Evolutionary conservation across 352 stramenopile genomes (phyloP), one percentile per base, ranked within the genome.

Genomic region (Thraustochytrium sp.): DNA sequence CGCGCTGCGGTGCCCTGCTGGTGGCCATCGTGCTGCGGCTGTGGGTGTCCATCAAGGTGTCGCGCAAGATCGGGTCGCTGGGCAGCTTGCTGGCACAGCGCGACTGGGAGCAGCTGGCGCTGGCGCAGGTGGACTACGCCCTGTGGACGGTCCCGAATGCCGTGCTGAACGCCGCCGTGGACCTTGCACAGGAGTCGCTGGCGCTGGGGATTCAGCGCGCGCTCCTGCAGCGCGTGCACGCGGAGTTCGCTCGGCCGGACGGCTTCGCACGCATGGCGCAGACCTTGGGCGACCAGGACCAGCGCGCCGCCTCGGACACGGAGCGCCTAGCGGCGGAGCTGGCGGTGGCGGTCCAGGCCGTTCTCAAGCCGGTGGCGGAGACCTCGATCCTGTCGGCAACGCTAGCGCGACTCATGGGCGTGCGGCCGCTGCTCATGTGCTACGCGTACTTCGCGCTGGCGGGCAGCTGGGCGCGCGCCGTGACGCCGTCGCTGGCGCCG

Each of bases 401-500:
- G 2, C 53, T 80, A n/a, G 51, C 37, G 34, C 48, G 68, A 3
- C 31, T 80, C n/a, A 80, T 80, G 68, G 68, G 68, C 5, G 0
- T 42, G 31, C 48, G 68, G 21, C 68, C 42, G 2, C 49, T 80
- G 3, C 44, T 80, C 29, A 61, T 21, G 48, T 80, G 68, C 68
- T 80, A 80, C 68, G 18, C 34, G 1, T 80, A 80, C 51, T 80
- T 80, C 26, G 68, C 68, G 26, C 68, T 80, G 11, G 68, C 68
- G 4, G 68, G 34, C 26, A 37, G 36, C 21, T 80, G 68, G 68
- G 46, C 44, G 8, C 68, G 68, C 37, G 38, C 34, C 11, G 68
- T 80, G 31, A 72, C 68, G 2, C 68, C 68, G 31, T 63, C 42
- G 37, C 51, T 80, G 8, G 76, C 42, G 18, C 76, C 29, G 11